Percentiles rank a stretch among this genome's conserved stretches.
phyloP scores from a whole-genome alignment of 805 yeast genomes.

The Pichia eremophila region DNA sequence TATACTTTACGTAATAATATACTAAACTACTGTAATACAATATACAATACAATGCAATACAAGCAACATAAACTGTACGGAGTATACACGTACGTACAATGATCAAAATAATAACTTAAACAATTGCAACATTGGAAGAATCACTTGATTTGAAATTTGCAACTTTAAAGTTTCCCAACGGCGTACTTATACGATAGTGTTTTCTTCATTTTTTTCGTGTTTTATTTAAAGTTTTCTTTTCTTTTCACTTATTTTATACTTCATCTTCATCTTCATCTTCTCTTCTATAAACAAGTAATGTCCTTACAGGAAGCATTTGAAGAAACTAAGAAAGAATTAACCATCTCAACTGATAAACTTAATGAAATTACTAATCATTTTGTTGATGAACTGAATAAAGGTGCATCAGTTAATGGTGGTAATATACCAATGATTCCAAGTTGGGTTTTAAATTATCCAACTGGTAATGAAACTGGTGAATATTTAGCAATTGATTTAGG shows the following conservation, averaged over 20 bases:
- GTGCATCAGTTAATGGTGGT: constrained; percentile 66
- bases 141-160: no score
- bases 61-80: no score
- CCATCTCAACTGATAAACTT: constrained; percentile 52
- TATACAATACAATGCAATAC: no score
- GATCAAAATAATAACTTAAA: no score
- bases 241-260: no score
- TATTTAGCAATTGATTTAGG: constrained; percentile 93
- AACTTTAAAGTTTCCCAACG: no score
- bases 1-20: no score
- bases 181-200: neutral
- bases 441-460: constrained; percentile 92
- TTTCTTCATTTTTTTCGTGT: neutral
- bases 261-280: no score
- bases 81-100: no score
- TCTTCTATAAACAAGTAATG: neutral
- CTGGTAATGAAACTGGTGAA: constrained; percentile 85
- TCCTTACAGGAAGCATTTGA: constrained; percentile 27
- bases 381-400: constrained; percentile 70
- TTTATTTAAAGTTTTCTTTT: no score
- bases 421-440: constrained; percentile 95
- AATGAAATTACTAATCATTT: constrained; percentile 66
- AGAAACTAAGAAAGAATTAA: constrained; percentile 50
- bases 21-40: no score
- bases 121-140: no score